Evolutionary conservation across 2,329 filamentous ascomycete species (phyloP), one percentile per base, ranked within the genome.

Genomic region (Penicillium sp.): DNA sequence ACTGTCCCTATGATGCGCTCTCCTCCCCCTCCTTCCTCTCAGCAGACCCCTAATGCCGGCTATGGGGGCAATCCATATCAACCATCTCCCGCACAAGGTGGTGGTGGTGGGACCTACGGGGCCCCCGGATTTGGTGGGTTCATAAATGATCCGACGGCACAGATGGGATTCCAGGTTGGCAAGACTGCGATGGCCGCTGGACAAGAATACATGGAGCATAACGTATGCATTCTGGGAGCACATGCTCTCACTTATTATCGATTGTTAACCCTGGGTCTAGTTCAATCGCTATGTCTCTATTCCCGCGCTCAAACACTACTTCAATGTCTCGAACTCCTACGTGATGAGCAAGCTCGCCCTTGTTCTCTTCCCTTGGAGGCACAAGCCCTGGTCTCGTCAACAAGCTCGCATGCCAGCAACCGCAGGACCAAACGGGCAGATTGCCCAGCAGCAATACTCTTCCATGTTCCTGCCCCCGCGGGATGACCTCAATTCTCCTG

Each of bases 241-340:
- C 9, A 27, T 4, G 10, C 12, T 13, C n/a, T 13, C 6, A 11
- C 25, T 11, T n/a, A 27, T n/a, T 27, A 11, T 27, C 9, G 4
- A 11, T n/a, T n/a, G n/a, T n/a, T n/a, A n/a, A 27, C 6, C 9
- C 6, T 27, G 18, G 16, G 7, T 13, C 33, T 42, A 85, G 82
- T 71, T 85, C 55, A 83, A 82, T 55, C 79, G 80, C 65, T 95
- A 90, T 68, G 82, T 98, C 67, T 95, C 89, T 59, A 84, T 96
- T 54, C 83, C 84, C 10, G 86, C 87, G 12, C 76, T 98, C 30
- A 98, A 98, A 68, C 92, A 95, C 69, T 98, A 96, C 75, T 98
- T 98, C 73, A 95, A 96, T 69, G 92, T 98, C 48, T 93, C 89
- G 51, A 98, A 98, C 73, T 85, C 79, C 42, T 98, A 98, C 67